Conservation (phyloP, 1,284 basidiomycete genomes). For the Moesziomyces antarcticus region DNA sequence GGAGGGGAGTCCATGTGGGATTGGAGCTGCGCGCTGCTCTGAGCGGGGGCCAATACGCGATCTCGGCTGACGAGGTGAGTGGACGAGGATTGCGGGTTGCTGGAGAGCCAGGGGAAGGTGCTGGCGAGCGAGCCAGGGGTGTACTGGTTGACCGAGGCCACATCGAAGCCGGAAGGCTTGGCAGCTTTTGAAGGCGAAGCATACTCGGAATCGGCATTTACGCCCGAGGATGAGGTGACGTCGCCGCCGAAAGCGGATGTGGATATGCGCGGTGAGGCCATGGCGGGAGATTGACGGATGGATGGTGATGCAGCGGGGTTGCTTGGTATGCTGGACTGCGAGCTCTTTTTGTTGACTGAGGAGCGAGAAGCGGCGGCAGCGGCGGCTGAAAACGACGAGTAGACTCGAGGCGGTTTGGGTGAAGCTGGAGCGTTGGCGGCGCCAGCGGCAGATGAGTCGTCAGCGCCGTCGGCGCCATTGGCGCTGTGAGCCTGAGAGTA, state of each 20-base stretch:
- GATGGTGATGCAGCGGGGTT: constrained; percentile 22
- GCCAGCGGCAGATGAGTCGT: not conserved
- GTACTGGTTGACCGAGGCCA: constrained; percentile 27
- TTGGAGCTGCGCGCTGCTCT: constrained; percentile 1
- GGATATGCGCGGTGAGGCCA: constrained; percentile 27
- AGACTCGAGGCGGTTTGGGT: constrained; percentile 26
- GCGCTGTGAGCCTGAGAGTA: constrained; percentile 34
- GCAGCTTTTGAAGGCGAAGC: constrained; percentile 7
- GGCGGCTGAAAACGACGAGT: constrained; percentile 39
- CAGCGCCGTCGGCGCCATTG: constrained; percentile 15
- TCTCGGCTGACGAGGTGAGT: constrained; percentile 4
- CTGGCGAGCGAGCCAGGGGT: constrained; percentile 31
- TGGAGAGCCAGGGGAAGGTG: constrained; percentile 37
- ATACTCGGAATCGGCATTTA: constrained; percentile 7
- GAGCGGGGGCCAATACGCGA: constrained; percentile 4
- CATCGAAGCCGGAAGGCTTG: constrained; percentile 20
- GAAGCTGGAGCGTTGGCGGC: constrained; percentile 1
- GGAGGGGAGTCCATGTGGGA: constrained; percentile 27
- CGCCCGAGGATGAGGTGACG: constrained; percentile 2
- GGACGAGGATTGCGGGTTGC: constrained; percentile 12
- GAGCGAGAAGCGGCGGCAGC: constrained; percentile 44
- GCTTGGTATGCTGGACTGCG: constrained; percentile 19
- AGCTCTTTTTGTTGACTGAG: constrained; percentile 31
- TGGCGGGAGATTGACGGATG: constrained; percentile 19
- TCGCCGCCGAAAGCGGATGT: constrained; percentile 9